Evolutionary conservation across 2,329 filamentous ascomycete genomes (phyloP), one percentile per base, ranked within the genome.

Genomic region (Claviceps pazoutovae): DNA sequence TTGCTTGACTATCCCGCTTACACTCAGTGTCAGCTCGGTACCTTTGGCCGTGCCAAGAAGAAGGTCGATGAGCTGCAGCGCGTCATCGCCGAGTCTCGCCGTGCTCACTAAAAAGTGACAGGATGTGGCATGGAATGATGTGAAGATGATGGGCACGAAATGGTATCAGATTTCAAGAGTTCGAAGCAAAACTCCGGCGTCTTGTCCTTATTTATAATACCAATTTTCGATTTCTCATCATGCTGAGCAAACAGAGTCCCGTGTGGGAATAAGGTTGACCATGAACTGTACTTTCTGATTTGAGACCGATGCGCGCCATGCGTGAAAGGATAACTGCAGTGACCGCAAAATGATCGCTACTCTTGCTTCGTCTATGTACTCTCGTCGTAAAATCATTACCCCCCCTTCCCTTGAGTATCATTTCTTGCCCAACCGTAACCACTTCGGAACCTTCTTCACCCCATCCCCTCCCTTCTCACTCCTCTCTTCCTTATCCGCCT

Each of bases 1-100:
- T 34, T 34, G 30, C 5, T 9, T 7, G 42, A 7, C 21, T 13
- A 44, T 23, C 7, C 3, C 66, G 56, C 66, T 59, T 53, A 34
- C 37, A 26, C 3, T 53, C 34, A 53, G 52, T 54, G 59, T 60
- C 3, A 93, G 86, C 90, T 98, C 79, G 93, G 93, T 72, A 97
- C 93, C 66, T 97, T 97, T 75, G 87, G 88, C 70, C 91, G 93
- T 74, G 91, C 91, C 70, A 98, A 98, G 91, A 84, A 82, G 73
- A 98, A 98, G 91, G 93, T 98, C 64, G 93, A 98, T 72, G 91
- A 97, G 79, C 88, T 98, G 78, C 88, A 89, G 78, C 83, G 88
- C 68, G 87, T 98, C 74, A 98, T 98, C 71, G 88, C 91, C 68
- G 93, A 97, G 80, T 84, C 90, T 71, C 90, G 91, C 75, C 74